Evolutionary conservation across 1,284 basidiomycete species (phyloP).

Genomic region (Kalmanozyma brasiliensis): DNA sequence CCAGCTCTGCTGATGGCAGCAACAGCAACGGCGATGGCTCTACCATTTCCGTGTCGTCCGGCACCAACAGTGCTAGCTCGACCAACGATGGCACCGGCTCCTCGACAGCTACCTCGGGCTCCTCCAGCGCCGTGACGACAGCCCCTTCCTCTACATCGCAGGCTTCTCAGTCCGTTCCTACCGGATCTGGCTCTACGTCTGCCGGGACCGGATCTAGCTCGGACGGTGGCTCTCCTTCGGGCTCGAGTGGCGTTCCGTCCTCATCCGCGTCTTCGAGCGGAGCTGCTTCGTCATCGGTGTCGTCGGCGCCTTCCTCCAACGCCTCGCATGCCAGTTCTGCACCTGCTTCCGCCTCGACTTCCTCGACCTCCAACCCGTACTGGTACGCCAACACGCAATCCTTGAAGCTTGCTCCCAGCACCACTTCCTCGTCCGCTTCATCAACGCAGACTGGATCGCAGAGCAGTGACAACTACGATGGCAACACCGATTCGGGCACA

Average conservation of each 20-base stretch:
- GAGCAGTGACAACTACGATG: slow-evolving; percentile 7
- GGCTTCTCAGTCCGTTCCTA: background rate
- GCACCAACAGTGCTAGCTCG: slow-evolving; percentile 2
- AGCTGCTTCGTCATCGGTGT: slow-evolving; percentile 1
- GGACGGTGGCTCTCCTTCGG: slow-evolving; percentile 15
- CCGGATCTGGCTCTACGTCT: slow-evolving; percentile 4
- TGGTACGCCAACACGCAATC: slow-evolving; percentile 54
- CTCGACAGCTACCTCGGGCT: slow-evolving; percentile 1
- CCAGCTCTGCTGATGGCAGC: slow-evolving; percentile 2
- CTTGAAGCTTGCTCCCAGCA: slow-evolving; percentile 36
- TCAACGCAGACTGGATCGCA: slow-evolving; percentile 13
- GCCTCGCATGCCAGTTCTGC: slow-evolving; percentile 6
- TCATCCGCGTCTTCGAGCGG: slow-evolving; percentile 4
- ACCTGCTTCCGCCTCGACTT: slow-evolving; percentile 14
- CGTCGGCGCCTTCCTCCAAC: slow-evolving; percentile 19
- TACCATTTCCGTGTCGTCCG: background rate
- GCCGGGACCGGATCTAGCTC: background rate
- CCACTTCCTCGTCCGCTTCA: slow-evolving; percentile 10
- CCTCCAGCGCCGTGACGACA: slow-evolving; percentile 4
- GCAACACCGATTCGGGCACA: slow-evolving; percentile 8
- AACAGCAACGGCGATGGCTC: background rate
- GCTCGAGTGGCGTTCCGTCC: slow-evolving; percentile 7
- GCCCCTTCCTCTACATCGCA: slow-evolving; percentile 20
- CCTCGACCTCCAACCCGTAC: slow-evolving; percentile 41
- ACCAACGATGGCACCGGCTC: slow-evolving; percentile 7